Conservation (phyloP, 2,329 filamentous ascomycete genomes). For the Ilyonectria destructans region DNA sequence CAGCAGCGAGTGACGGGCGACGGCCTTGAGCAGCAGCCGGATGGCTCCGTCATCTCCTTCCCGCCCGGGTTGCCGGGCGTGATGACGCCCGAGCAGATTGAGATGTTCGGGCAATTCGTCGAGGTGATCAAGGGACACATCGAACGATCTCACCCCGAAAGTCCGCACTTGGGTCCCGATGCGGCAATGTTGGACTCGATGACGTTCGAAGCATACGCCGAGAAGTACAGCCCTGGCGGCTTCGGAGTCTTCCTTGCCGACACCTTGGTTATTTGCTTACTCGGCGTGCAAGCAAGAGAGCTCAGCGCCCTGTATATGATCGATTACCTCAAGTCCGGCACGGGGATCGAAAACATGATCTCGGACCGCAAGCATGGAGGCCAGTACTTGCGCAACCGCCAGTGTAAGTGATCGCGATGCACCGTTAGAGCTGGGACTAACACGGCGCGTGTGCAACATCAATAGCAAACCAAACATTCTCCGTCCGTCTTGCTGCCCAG, state of each 20-base stretch:
- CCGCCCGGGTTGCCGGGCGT: not conserved
- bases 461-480: constrained; percentile 7
- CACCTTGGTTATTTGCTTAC: constrained; percentile 23
- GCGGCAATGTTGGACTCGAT: too few relatives aligned
- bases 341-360: constrained; percentile 39
- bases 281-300: constrained; percentile 42
- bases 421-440: too few relatives aligned
- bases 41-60: not conserved
- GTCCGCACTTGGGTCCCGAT: too few relatives aligned
- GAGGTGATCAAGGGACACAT: too few relatives aligned
- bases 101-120: too few relatives aligned
- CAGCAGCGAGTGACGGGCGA: constrained; percentile 35
- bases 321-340: constrained; percentile 40
- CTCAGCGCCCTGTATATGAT: constrained; percentile 35
- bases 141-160: too few relatives aligned
- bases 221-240: too few relatives aligned
- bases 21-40: not conserved
- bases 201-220: too few relatives aligned
- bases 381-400: constrained; percentile 45
- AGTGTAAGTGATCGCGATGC: constrained; percentile 26
- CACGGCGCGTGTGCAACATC: too few relatives aligned
- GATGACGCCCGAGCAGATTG: too few relatives aligned
- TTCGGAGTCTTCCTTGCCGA: not conserved
- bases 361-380: constrained; percentile 42
- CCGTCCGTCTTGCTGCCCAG: not conserved